Evolutionary conservation across 345 rosid species (phyloP), one percentile per base, ranked within the genome.

Genomic region (Clausena lansium): DNA sequence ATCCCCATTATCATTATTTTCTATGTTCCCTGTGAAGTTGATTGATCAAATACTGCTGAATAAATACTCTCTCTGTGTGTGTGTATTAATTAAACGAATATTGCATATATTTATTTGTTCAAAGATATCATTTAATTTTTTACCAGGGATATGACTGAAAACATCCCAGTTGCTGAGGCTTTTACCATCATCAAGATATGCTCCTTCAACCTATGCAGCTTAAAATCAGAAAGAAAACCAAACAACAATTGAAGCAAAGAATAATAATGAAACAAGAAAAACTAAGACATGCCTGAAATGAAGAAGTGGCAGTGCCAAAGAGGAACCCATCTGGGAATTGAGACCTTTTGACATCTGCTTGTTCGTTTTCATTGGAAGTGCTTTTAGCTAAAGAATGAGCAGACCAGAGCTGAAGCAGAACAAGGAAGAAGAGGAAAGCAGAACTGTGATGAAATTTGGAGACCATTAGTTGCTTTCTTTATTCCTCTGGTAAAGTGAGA

Each of bases 81-180:
- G 35, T 33, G 35, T 33, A 4, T 33, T 2, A 33, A 33, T 33
- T 33, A 33, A 33, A 2, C 2, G 35, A 33, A 33, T 33, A 17
- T 45, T 19, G 6, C 57, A 0, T 17, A 52, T 52, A 52, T 52
- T 38, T 4, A 38, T 38, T 52, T 17, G 22, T 45, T 52, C 22
- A 52, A 15, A 52, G 15, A 19, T 52, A 5, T 15, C 7, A 19
- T 4, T 52, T 52, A 15, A 52, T 3, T 17, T 6, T 17, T 52
- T 62, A 89, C 92, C 88, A 32, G 84, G 78, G 25, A 80, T 72
- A 73, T 77, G 89, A 69, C 83, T 80, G 59, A 84, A 87, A 74
- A 81, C 82, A 76, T 89, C 92, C 91, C 92, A 89, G 38, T 89
- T 87, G 84, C 76, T 86, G 58, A 85, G 81, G 52, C 87, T 71